Evolutionary conservation across 352 stramenopile species (phyloP), one percentile per base, ranked within the genome.

Genomic region (Phytophthora pluvialis): DNA sequence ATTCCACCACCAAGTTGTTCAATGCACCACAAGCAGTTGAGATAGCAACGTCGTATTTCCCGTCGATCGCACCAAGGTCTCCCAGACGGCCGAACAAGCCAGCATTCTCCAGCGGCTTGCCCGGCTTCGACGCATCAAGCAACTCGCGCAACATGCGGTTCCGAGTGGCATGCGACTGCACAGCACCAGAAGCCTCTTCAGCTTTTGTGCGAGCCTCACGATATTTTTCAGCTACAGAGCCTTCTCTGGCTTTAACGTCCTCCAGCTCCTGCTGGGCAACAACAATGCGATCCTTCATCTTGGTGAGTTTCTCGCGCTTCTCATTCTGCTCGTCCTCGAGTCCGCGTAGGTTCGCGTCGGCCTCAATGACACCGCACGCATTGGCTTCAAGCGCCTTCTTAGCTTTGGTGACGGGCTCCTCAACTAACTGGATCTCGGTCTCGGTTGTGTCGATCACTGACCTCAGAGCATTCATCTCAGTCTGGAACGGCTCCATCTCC

Each of bases 1-100:
- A 99, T 35, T 99, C 93, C 1, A 99, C 97, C 2, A 99, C 97
- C 57, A 99, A 87, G 59, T 99, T 86, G 68, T 99, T 97, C 3
- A 99, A 78, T 53, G 93, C 93, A 33, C 90, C 86, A 69, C 97
- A 99, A 0, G 98, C 97, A 28, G 98, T 99, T 6, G 96, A 99
- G 47, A 99, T 96, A 16, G 98, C 98, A 31, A 99, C 95, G 75
- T 99, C 98, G 71, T 99, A 99, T 53, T 98, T 90, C 44, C 78
- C 83, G 50, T 96, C 84, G 67, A 99, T 99, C 1, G 90, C 88
- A 16, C 97, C 97, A 43, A 99, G 83, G 69, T 99, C 98, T 25
- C 98, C 98, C 1, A 99, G 83, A 63, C 98, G 94, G 29, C 98
- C 98, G 40, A 93, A 91, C 3, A 99, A 72, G 6, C 97, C 97